Evolutionary conservation across 768 basidiomycete species (phyloP).

Genomic region (Rhodotorula taiwanensis): DNA sequence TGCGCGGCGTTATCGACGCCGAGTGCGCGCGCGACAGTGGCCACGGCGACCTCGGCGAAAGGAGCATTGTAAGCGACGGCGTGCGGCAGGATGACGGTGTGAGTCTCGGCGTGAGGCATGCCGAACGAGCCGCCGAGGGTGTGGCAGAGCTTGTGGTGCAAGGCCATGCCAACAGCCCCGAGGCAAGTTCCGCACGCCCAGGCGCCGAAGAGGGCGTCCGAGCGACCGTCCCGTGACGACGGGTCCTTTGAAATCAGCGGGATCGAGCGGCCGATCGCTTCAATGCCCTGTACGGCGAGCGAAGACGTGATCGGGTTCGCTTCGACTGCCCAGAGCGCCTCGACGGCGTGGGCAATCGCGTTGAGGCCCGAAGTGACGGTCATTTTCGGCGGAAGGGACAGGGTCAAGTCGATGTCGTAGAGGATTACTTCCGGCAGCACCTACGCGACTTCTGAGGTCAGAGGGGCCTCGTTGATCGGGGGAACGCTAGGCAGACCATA

Average conservation of each 20-base stretch:
- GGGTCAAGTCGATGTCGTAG: constrained; percentile 48
- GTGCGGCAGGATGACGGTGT: constrained; percentile 50
- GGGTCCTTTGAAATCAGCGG: constrained; percentile 43
- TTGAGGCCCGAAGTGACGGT: constrained; percentile 48
- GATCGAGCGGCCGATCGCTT: constrained; percentile 43
- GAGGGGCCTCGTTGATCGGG: accelerated
- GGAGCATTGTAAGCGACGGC: constrained; percentile 49
- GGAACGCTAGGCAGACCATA: neutral
- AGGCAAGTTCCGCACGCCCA: constrained; percentile 47
- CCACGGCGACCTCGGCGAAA: constrained; percentile 43
- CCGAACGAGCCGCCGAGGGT: constrained; percentile 48
- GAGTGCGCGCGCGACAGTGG: constrained; percentile 45
- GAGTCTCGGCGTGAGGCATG: constrained; percentile 49
- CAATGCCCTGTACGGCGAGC: constrained; percentile 47
- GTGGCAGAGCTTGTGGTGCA: constrained; percentile 42
- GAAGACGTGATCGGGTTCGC: constrained; percentile 47
- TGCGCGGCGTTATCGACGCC: constrained; percentile 40
- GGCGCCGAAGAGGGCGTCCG: constrained; percentile 47
- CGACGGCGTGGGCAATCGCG: constrained; percentile 50
- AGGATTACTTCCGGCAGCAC: constrained; percentile 49
- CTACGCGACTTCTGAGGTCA: neutral
- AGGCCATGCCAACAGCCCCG: constrained; percentile 46
- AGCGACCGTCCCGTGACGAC: constrained; percentile 44
- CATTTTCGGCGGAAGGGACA: constrained; percentile 45
- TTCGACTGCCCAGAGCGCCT: constrained; percentile 48